Percentiles rank a stretch among this genome's conserved stretches.
Evolutionary conservation across 2,329 filamentous ascomycete species (phyloP).

Genomic region (Colletotrichum sp.): DNA sequence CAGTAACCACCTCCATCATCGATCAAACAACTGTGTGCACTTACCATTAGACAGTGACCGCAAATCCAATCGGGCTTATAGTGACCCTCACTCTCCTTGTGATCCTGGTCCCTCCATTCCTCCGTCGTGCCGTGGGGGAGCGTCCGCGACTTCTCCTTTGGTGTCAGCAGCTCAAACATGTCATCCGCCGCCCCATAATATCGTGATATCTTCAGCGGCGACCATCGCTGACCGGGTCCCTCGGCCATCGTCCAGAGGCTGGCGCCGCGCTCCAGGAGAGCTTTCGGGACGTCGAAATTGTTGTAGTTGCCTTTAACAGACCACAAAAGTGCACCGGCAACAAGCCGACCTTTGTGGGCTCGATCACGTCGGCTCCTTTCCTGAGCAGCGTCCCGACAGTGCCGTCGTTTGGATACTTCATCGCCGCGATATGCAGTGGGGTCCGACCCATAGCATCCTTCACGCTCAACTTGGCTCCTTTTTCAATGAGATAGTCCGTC

Average conservation of each 20-base stretch:
- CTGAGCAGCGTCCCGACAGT: neutral
- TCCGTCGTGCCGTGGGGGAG: conserved; percentile 6
- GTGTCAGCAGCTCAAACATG: neutral
- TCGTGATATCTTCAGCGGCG: conserved; percentile 14
- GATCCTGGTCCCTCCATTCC: conserved; percentile 12
- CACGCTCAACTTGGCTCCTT: neutral
- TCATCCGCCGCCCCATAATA: conserved; percentile 4
- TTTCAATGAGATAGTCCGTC: neutral
- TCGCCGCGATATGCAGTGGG: neutral
- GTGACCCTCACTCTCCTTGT: neutral
- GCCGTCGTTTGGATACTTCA: neutral
- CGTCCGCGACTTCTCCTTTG: neutral
- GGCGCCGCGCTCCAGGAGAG: conserved; percentile 19
- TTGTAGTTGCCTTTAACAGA: neutral
- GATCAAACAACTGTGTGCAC: neutral
- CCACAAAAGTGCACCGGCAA: conserved; percentile 16
- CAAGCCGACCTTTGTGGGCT: neutral
- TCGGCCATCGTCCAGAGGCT: conserved; percentile 1
- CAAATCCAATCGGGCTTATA: neutral
- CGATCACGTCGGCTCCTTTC: neutral
- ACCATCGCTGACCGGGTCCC: conserved; percentile 3
- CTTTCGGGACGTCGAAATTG: neutral
- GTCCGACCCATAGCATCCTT: neutral
- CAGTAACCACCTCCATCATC: neutral
- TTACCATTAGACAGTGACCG: neutral